Base-by-base conservation (phyloP, 202 grass and related monocot species). In the Zoysia matrella region DNA sequence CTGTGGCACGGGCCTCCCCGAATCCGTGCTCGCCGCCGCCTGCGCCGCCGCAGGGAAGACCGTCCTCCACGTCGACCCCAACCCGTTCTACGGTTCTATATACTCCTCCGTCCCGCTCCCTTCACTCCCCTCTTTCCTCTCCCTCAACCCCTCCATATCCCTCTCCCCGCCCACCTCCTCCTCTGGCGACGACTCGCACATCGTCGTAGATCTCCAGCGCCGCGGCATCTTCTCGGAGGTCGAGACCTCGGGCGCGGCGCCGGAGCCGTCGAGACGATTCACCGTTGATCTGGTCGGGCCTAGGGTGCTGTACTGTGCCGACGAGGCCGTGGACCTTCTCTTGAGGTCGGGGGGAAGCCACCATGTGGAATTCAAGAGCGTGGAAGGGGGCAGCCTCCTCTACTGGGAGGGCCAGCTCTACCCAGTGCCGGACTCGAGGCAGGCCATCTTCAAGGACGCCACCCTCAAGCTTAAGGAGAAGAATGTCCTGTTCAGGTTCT, bases 311-410 rank as follows among this genome's bases (percentile, higher is more conserved):
- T 98, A 95, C 92, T 98, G 95, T 67, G 86, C 95, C 14, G 92
- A 98, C 66, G 88, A 91, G 76, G 85, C 88, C 51, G 92, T 95
- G 8, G 92, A 98, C 78, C 88, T 98, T 56, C 85, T 98, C 16
- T 72, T 93, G 12, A 68, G 90, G 65, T 95, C 95, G 4, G 90
- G 95, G 41, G 92, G 88, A 0, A 93, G 71, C 74, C 85, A 93
- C 88, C 95, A 95, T 84, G 90, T 95, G 67, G 92, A 93, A 65
- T 98, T 98, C 85, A 98, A 98, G 85, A 95, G 92, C 80, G 86
- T 95, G 18, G 90, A 95, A 0, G 89, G 89, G 40, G 87, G 88
- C n/a, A 93, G 53, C 70, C 89, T 95, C 36, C 83, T 98, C 51
- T 98, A 93, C 73, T 95, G 88, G 95, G 90, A 91, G 16, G 92